A percentile compares a stretch with the other conserved stretches of the same genome.
Evolutionary conservation across 306 rosid genomes (phyloP).

Genomic region (Lablab purpureus): DNA sequence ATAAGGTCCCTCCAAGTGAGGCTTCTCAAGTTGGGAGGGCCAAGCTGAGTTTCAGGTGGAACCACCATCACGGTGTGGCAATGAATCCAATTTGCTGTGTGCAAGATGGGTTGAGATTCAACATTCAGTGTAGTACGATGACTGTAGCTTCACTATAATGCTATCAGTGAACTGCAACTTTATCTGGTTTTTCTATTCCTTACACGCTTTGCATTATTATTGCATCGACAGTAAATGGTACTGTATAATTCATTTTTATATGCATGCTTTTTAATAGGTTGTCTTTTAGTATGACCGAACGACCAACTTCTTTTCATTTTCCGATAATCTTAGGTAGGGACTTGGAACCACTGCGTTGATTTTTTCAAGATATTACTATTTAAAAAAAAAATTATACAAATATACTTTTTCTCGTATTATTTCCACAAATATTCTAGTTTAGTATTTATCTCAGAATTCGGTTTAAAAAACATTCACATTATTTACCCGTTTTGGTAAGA

Average conservation of each 20-base stretch:
- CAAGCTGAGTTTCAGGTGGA: conserved; percentile 54
- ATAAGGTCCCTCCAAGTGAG: conserved; percentile 80
- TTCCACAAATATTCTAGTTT: too few species aligned
- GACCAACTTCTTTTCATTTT: not conserved
- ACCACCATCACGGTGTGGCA: conserved; percentile 38
- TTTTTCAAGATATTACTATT: too few species aligned
- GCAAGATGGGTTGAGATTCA: not conserved
- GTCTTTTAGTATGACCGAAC: too few species aligned
- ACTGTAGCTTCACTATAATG: not conserved
- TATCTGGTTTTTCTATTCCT: not conserved
- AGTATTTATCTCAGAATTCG: too few species aligned
- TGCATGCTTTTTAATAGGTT: too few species aligned
- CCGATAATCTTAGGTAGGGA: not conserved
- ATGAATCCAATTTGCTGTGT: not conserved
- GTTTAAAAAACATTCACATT: too few species aligned
- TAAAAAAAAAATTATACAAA: too few species aligned
- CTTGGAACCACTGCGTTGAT: too few species aligned
- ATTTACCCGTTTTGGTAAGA: too few species aligned
- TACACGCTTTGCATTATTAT: not conserved
- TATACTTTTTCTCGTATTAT: too few species aligned
- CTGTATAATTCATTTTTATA: too few species aligned
- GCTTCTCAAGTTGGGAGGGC: conserved; percentile 67
- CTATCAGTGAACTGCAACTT: not conserved
- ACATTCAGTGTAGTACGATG: not conserved
- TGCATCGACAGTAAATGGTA: not conserved